Conservation (phyloP, 345 rosid genomes). For the Toxicodendron radicans region DNA sequence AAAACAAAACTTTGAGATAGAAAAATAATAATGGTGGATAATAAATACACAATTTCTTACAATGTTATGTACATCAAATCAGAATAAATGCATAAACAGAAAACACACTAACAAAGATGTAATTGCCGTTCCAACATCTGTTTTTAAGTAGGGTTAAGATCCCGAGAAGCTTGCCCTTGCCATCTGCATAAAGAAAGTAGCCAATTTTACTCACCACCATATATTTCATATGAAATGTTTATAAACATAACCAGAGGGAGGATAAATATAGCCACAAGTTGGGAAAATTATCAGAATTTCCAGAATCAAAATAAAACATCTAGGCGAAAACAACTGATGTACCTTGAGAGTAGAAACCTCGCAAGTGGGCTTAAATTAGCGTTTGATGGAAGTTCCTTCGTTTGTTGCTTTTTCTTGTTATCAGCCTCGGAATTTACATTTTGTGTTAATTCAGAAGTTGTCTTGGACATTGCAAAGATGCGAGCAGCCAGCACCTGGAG, state of each 20-base stretch:
- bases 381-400: slow-evolving; percentile 56
- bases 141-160: slow-evolving; percentile 54
- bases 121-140: slow-evolving; percentile 22
- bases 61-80: slow-evolving; percentile 68
- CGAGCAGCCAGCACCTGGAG: slow-evolving; percentile 63
- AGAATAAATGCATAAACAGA: slow-evolving; percentile 45
- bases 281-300: too few species aligned
- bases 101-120: slow-evolving; percentile 28
- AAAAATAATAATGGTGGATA: slow-evolving; percentile 29
- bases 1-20: slow-evolving; percentile 24
- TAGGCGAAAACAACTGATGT: slow-evolving; percentile 23
- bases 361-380: slow-evolving; percentile 85
- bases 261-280: too few species aligned
- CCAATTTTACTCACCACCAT: background rate
- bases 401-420: slow-evolving; percentile 61
- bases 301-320: background rate
- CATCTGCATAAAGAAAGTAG: slow-evolving; percentile 53
- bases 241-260: background rate
- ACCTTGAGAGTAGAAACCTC: slow-evolving; percentile 94
- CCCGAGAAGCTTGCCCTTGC: slow-evolving; percentile 74
- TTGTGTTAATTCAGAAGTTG: slow-evolving; percentile 33
- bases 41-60: slow-evolving; percentile 47
- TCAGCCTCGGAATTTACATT: slow-evolving; percentile 45
- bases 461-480: slow-evolving; percentile 47
- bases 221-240: background rate